Percentiles rank a stretch among this genome's conserved stretches.
Conservation (phyloP, 1,284 basidiomycete genomes). For the Leccinum solheimii region DNA sequence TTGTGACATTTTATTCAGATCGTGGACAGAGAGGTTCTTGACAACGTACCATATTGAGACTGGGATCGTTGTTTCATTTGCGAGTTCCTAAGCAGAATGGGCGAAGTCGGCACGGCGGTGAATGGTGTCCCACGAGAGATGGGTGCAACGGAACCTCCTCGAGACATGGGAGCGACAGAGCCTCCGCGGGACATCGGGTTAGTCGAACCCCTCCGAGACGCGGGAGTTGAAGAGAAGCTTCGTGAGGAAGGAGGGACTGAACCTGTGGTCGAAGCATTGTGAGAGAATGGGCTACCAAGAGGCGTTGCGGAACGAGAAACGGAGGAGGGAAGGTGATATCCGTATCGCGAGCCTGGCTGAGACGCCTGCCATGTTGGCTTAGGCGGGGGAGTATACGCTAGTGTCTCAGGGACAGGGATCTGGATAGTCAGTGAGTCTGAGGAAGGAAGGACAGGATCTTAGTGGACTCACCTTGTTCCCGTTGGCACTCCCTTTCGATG, state of each 20-base stretch:
- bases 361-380: not conserved
- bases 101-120: not conserved
- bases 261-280: not conserved
- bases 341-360: not conserved
- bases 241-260: not conserved
- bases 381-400: not conserved
- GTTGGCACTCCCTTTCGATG: too few species aligned
- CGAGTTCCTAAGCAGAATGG: not conserved
- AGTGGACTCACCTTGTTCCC: not conserved
- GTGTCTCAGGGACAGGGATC: not conserved
- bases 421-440: not conserved
- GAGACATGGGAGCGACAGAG: not conserved
- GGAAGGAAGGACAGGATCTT: not conserved
- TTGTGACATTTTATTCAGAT: not conserved
- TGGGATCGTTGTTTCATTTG: not conserved
- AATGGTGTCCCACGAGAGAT: not conserved
- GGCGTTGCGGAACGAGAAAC: not conserved
- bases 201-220: too few species aligned
- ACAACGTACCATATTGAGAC: not conserved
- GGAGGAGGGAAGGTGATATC: not conserved
- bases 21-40: not conserved
- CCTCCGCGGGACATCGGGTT: too few species aligned
- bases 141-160: not conserved
- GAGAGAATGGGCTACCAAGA: not conserved
- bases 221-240: not conserved